Conservation (phyloP, 163 green algal genomes). For the Coccomyxa subellipsoidea region DNA sequence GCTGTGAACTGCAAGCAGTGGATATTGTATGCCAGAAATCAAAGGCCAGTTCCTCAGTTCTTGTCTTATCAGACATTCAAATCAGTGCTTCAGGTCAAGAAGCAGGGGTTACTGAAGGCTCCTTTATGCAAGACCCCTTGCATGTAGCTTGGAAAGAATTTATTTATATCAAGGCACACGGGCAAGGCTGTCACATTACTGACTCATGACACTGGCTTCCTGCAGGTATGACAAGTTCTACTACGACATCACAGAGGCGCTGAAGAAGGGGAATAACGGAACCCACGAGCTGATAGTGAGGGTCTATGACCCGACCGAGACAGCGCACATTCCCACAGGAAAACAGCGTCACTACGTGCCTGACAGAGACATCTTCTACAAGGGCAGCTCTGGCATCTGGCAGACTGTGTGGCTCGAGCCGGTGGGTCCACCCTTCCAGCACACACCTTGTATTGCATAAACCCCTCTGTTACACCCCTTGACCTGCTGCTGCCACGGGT, state of each 20-base stretch:
- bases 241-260: constrained; percentile 29
- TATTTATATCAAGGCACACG: too few relatives aligned
- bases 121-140: too few relatives aligned
- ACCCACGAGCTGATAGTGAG: constrained; percentile 17
- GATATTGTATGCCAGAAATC: too few relatives aligned
- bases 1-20: too few relatives aligned
- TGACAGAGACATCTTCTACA: constrained; percentile 27
- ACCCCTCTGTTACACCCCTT: too few relatives aligned
- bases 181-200: too few relatives aligned
- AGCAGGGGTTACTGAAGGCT: too few relatives aligned
- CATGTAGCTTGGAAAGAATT: too few relatives aligned
- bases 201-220: not conserved
- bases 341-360: constrained; percentile 22
- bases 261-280: not conserved
- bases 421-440: constrained; percentile 9
- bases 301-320: constrained; percentile 27
- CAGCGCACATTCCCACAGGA: constrained; percentile 13
- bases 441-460: not conserved
- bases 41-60: too few relatives aligned
- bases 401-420: constrained; percentile 34
- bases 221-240: constrained; percentile 30
- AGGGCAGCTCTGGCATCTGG: constrained; percentile 28
- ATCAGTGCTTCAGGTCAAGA: too few relatives aligned
- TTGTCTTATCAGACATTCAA: too few relatives aligned
- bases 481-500: too few relatives aligned